Evolutionary conservation across 768 basidiomycete genomes (phyloP).

Genomic region (Hirschioporus abietinus): DNA sequence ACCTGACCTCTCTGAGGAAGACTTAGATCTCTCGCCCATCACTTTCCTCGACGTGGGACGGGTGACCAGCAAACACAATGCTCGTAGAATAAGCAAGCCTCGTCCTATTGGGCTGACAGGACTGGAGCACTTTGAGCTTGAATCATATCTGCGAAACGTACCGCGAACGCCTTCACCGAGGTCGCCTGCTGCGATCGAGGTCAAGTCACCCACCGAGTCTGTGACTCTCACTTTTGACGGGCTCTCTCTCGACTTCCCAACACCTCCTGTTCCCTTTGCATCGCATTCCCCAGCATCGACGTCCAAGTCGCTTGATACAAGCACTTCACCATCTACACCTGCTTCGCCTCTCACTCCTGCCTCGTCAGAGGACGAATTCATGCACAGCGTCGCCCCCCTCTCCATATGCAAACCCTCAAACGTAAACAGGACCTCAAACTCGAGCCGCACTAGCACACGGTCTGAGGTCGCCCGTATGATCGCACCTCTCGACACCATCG

Average conservation of each 20-base stretch:
- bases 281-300: background rate
- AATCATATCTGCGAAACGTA: conserved; percentile 1
- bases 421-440: background rate
- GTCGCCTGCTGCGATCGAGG: background rate
- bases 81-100: conserved; percentile 1
- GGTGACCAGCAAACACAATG: background rate
- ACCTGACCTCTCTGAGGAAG: conserved; percentile 3
- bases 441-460: background rate
- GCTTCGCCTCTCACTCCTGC: background rate
- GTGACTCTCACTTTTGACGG: conserved; percentile 4
- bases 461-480: background rate
- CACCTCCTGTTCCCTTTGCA: background rate
- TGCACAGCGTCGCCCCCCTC: background rate
- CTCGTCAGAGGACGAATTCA: background rate
- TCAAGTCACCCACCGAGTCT: background rate
- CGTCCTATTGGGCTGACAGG: background rate
- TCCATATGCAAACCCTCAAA: background rate
- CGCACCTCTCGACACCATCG: background rate
- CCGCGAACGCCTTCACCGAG: background rate
- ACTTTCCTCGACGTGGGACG: background rate
- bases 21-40: background rate
- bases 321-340: background rate
- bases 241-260: conserved; percentile 3
- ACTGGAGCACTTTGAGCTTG: background rate
- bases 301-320: background rate